Conservation (phyloP, 192 early-diverging fungal species). For the Rhizophlyctis rosea region DNA sequence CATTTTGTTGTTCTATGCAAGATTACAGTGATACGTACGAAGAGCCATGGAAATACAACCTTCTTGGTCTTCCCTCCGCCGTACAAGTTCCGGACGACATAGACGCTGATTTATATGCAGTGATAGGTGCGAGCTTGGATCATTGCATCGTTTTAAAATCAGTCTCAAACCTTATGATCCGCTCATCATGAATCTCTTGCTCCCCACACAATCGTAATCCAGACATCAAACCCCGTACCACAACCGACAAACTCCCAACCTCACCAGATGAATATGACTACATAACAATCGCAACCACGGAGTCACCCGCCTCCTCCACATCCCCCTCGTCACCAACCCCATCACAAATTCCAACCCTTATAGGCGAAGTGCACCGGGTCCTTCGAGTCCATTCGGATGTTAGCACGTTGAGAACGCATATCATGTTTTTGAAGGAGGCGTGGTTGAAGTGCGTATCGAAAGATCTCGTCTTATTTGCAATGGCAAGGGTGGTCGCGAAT, state of each 20-base stretch:
- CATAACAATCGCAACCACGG: too few relatives aligned
- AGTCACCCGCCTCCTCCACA: too few relatives aligned
- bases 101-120: neutral
- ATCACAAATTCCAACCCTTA: too few relatives aligned
- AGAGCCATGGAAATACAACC: constrained; percentile 17
- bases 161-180: too few relatives aligned
- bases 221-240: too few relatives aligned
- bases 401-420: neutral
- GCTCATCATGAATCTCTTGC: too few relatives aligned
- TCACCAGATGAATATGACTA: too few relatives aligned
- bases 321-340: too few relatives aligned
- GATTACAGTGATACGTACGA: constrained; percentile 11
- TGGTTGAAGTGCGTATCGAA: constrained; percentile 17
- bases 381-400: neutral
- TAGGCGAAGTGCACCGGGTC: neutral
- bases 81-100: neutral
- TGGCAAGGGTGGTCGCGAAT: neutral
- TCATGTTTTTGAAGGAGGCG: constrained; percentile 8
- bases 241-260: too few relatives aligned
- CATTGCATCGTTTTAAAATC: neutral
- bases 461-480: neutral
- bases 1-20: neutral
- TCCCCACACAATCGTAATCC: too few relatives aligned
- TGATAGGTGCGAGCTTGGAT: neutral
- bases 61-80: constrained; percentile 3